phyloP scores from a whole-genome alignment of 2,329 filamentous ascomycete genomes.

The Apiospora saccharicola region DNA sequence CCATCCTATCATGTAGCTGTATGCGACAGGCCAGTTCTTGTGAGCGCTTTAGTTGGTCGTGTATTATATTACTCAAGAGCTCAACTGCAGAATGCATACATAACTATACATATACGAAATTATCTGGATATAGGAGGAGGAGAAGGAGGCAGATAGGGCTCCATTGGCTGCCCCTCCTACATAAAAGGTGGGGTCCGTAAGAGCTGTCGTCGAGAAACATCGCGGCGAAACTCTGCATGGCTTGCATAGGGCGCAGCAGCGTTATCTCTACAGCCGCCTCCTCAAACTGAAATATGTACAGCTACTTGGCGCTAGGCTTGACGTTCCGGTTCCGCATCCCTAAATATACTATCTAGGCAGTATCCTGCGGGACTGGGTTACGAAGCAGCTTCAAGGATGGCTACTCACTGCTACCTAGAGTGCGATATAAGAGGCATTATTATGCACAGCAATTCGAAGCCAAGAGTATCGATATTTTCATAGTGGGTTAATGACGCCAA shows the following conservation, averaged over 20 bases:
- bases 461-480: not conserved
- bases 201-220: conserved; percentile 1
- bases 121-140: not conserved
- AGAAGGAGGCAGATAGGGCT: not conserved
- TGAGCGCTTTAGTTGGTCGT: not conserved
- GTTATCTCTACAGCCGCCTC: not conserved
- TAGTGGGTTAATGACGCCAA: not conserved
- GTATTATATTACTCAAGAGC: not conserved
- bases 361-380: conserved; percentile 6
- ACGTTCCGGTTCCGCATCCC: conserved; percentile 9
- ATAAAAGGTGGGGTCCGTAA: not conserved
- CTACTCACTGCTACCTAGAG: not conserved
- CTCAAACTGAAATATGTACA: conserved; percentile 1
- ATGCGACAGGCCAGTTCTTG: not conserved
- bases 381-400: conserved; percentile 1
- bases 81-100: not conserved
- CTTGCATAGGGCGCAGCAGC: conserved; percentile 9
- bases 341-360: not conserved
- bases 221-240: conserved; percentile 14
- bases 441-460: not conserved
- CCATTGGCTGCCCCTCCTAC: conserved; percentile 4
- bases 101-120: conserved; percentile 13
- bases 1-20: not conserved
- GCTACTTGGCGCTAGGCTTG: conserved; percentile 4
- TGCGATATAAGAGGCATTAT: not conserved